Evolutionary conservation across 768 basidiomycete species (phyloP).

Genomic region (Collybiopsis confluens): DNA sequence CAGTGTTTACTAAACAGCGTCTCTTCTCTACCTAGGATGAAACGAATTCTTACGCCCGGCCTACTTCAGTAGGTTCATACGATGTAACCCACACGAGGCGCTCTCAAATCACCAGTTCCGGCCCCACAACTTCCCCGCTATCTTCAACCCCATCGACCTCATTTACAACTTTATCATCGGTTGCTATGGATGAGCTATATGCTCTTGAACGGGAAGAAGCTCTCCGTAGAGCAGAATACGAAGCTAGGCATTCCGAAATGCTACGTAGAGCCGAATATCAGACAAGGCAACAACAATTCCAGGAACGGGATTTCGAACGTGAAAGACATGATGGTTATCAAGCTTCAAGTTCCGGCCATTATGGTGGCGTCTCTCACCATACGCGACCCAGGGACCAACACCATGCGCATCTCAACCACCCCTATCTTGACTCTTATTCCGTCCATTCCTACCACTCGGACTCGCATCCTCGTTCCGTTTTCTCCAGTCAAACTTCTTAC

Average conservation of each 20-base stretch:
- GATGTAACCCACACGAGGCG: conserved; percentile 37
- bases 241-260: conserved; percentile 26
- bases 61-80: conserved; percentile 45
- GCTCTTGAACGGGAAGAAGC: conserved; percentile 85
- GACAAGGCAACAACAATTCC: not conserved
- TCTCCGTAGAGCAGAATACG: conserved; percentile 66
- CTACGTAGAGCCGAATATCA: not conserved
- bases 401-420: not conserved
- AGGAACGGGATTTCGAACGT: not conserved
- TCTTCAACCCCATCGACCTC: conserved; percentile 21
- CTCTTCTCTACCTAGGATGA: conserved; percentile 32
- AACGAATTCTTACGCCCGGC: conserved; percentile 45
- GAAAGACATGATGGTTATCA: not conserved
- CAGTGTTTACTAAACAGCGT: not conserved
- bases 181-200: conserved; percentile 87
- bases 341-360: not conserved
- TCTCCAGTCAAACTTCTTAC: not conserved
- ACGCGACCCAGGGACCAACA: conserved; percentile 3
- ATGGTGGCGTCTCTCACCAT: conserved; percentile 1
- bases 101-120: conserved; percentile 19
- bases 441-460: not conserved
- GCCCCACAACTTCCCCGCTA: conserved; percentile 5
- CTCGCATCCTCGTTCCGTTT: not conserved
- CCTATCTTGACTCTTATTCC: not conserved
- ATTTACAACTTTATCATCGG: conserved; percentile 64